Percentiles rank a stretch among this genome's conserved stretches.
phyloP scores from a whole-genome alignment of 176 grass and related monocot species.

The Tuctoria greenei region DNA sequence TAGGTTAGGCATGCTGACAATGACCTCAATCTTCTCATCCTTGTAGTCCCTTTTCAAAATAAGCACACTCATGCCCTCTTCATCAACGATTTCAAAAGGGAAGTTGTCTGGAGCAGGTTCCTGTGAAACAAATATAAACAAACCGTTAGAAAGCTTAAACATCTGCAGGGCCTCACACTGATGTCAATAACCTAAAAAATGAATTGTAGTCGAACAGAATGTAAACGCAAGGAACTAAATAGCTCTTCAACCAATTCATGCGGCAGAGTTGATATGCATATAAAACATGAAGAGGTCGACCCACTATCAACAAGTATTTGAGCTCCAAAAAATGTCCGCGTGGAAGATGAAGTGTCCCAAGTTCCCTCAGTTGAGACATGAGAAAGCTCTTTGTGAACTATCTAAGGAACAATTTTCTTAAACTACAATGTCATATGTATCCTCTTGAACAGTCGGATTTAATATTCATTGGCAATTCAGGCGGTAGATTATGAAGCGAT shows the following conservation, averaged over 20 bases:
- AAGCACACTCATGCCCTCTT: conserved; percentile 73
- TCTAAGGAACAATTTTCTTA: neutral
- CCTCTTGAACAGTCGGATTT: neutral
- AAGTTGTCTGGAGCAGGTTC: conserved; percentile 65
- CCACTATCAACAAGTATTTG: neutral
- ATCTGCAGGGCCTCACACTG: neutral
- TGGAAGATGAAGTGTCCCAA: neutral
- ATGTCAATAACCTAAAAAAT: neutral
- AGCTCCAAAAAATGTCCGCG: neutral
- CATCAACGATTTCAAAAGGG: conserved; percentile 77
- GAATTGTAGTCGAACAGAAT: neutral
- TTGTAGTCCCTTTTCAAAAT: conserved; percentile 67
- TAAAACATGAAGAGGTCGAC: neutral
- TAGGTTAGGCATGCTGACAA: conserved; percentile 81
- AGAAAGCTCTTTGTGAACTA: neutral
- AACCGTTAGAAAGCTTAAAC: neutral
- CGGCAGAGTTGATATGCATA: neutral
- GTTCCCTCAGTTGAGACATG: neutral
- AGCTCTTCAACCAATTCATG: neutral
- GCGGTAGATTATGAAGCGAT: neutral
- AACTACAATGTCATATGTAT: neutral
- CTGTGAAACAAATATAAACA: conserved; percentile 32
- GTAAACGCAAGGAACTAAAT: neutral
- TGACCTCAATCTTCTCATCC: conserved; percentile 72
- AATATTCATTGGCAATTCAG: neutral